Base-by-base conservation (phyloP, 108 stramenopile species). In the Cyclostephanos invisitatus region DNA sequence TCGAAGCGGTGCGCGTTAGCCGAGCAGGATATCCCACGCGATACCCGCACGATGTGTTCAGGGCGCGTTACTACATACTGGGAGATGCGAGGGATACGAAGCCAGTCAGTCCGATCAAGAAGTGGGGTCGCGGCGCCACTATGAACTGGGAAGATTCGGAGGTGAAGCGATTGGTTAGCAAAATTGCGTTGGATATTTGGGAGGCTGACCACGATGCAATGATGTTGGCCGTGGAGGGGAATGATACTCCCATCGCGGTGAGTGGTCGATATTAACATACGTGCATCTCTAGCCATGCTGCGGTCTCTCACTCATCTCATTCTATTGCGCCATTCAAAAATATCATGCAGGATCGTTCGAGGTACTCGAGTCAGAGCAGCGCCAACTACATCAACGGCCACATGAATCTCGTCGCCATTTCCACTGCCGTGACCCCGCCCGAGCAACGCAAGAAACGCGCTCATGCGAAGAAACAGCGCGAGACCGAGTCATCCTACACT, bases 1-100 rank as follows among this genome's bases (percentile, higher is more conserved):
- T 99, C 32, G 97, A 98, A 73, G 97, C 98, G 38, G 98, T 99
- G 18, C 84, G 97, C 2, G 97, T 98, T n/a, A 95, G 92, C 55
- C 87, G 96, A 29, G 92, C 94, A 17, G 98, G 97, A 11, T 99
- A 96, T 72, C 97, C 98, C 12, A 96, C 96, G 9, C 94, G 98
- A 27, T 91, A 91, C 64, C 84, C 90, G 18, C 93, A 94, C 53
- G 87, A 90, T 20, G 79, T 90, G 2, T 91, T 90, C 66, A 63
- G 75, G 42, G 88, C 90, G 6, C 84, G 93, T 1, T 91, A 94
- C 75, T 86, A 91, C 64, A 90, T 94, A 38, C 67, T 94, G 24
- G 90, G 85, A 5, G 81, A 89, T 72, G 42, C 64, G 0, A 86
- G 62, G 62, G 84, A 89, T 64, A 83, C 57, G 10, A 54, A 50